Base-by-base conservation (phyloP, 352 stramenopile species). In the Phytophthora macrochlamydospora region DNA sequence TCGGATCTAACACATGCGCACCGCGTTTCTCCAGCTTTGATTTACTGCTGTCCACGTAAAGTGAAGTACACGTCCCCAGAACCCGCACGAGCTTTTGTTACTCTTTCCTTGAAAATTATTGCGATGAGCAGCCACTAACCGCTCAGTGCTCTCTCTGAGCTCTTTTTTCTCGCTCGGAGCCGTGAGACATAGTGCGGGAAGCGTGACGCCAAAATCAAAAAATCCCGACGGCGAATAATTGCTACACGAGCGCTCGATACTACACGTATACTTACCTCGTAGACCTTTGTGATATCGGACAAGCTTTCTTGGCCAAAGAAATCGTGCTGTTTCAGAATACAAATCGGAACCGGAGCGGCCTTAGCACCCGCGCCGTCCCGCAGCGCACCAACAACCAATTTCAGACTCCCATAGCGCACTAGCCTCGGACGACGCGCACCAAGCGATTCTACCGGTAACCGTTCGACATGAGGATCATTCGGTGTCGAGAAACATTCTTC, bases 221-320 rank as follows among this genome's bases (percentile, higher is more conserved):
- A 75, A 49, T 87, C 76, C 0, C 51, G 56, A 35, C 82, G 70
- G 6, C 66, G 58, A 38, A 89, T 72, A 2, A 89, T 70, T 2
- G 76, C 76, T 4, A 89, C 71, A 4, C 86, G 79, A 2, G 67
- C 62, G 18, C 73, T 88, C 12, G 82, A 82, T 8, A 89, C 76
- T 6, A 83, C 77, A 0, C 82, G 79, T 11, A 91, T 71, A 9
- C 73, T 89, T 4, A 87, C 59, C 46, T 88, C 74, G 45, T 85
- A 89, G 1, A 69, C 56, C 45, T 82, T 69, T 0, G 55, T 1
- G 24, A 67, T 33, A 5, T 64, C 33, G 2, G 73, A 51, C 42
- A 91, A 61, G 55, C 83, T 87, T 42, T 91, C 83, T 57, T 88
- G 74, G 9, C 83, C 83, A 31, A 91, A 90, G 49, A 73, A 87